Evolutionary conservation across 2,329 filamentous ascomycete genomes (phyloP).

Genomic region (Colletotrichum gigasporum): DNA sequence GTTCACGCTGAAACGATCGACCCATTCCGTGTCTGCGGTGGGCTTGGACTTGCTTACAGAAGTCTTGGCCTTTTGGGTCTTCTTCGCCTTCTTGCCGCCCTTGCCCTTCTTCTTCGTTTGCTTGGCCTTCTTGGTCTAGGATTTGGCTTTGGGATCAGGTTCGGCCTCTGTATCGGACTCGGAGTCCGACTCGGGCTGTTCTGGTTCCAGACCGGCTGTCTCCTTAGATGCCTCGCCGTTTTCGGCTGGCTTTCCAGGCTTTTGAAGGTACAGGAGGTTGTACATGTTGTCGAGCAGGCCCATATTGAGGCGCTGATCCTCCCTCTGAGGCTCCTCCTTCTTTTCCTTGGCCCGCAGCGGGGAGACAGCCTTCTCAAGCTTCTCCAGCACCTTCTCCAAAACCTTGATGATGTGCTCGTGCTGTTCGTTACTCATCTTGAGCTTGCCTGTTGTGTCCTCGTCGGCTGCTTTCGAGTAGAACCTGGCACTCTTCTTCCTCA

Average conservation of each 20-base stretch:
- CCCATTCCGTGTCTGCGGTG: background rate
- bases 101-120: background rate
- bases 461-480: background rate
- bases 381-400: background rate
- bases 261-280: background rate
- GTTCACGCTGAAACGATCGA: background rate
- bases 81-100: background rate
- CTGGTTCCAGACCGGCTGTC: background rate
- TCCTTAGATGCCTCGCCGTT: background rate
- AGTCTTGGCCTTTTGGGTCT: background rate
- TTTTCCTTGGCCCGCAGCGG: background rate
- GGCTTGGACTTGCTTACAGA: background rate
- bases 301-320: background rate
- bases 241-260: background rate
- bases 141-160: background rate
- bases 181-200: background rate
- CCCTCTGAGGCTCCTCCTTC: background rate
- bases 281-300: background rate
- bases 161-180: background rate
- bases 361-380: background rate
- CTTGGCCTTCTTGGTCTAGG: background rate
- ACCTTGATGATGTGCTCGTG: constrained; percentile 10
- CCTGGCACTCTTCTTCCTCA: constrained; percentile 3
- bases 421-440: background rate
- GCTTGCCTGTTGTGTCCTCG: background rate